phyloP scores from a whole-genome alignment of 2,329 filamentous ascomycete species.

The Xylariaceae sp. region DNA sequence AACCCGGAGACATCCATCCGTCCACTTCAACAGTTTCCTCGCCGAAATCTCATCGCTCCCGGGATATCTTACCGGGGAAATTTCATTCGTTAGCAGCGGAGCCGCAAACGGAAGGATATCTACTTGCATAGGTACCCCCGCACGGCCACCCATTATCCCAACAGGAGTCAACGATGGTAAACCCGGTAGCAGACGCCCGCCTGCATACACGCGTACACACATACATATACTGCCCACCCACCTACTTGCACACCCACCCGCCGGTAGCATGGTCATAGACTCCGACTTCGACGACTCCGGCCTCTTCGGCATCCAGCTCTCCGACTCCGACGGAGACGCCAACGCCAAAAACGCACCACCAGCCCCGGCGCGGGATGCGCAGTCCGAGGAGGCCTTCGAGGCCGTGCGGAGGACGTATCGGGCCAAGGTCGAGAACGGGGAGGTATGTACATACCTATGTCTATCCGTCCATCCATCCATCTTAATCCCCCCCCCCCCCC shows the following conservation, averaged over 20 bases:
- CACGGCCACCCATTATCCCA: background rate
- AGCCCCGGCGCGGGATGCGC: slow-evolving; percentile 33
- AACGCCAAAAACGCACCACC: slow-evolving; percentile 23
- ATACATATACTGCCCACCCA: too few species aligned
- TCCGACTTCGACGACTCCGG: slow-evolving; percentile 40
- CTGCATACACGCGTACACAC: too few species aligned
- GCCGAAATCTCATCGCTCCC: background rate
- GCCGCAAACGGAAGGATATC: background rate
- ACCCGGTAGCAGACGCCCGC: too few species aligned
- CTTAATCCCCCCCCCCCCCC: background rate
- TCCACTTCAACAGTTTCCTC: background rate
- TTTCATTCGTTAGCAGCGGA: background rate
- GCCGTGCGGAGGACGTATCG: slow-evolving; percentile 48
- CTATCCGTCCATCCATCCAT: background rate
- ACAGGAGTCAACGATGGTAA: too few species aligned
- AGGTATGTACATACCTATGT: slow-evolving; percentile 49
- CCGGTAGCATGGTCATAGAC: slow-evolving; percentile 31
- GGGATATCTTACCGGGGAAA: background rate
- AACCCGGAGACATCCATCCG: slow-evolving; percentile 10
- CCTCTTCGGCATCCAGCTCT: slow-evolving; percentile 47
- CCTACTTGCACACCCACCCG: too few species aligned
- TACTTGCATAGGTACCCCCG: slow-evolving; percentile 1
- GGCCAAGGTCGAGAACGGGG: slow-evolving; percentile 57
- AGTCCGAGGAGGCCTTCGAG: slow-evolving; percentile 55
- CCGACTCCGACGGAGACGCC: slow-evolving; percentile 41